Conservation (phyloP, 2,329 filamentous ascomycete species). For the Colletotrichum euphorbiae region DNA sequence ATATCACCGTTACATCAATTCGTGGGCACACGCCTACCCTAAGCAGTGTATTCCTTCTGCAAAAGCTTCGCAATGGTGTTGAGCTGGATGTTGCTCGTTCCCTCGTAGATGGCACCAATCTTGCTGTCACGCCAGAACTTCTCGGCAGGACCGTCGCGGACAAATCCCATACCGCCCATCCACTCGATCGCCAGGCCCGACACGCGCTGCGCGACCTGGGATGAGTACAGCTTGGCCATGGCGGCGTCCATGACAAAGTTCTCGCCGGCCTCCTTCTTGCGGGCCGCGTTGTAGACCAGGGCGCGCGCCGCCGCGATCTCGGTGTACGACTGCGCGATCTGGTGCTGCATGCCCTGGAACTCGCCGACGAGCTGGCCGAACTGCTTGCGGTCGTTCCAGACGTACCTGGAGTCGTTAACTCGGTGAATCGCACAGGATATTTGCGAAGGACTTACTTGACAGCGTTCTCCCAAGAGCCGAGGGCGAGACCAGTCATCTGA, state of each 20-base stretch:
- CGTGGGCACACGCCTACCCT: constrained; percentile 13
- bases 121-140: constrained; percentile 99
- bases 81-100: constrained; percentile 81
- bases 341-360: constrained; percentile 99
- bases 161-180: constrained; percentile 99
- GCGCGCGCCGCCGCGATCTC: constrained; percentile 93
- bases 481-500: constrained; percentile 96
- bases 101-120: constrained; percentile 98
- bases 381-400: constrained; percentile 98
- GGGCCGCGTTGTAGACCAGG: constrained; percentile 93
- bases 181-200: constrained; percentile 91
- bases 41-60: constrained; percentile 70
- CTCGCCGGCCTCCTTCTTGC: constrained; percentile 97
- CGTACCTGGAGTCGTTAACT: constrained; percentile 68
- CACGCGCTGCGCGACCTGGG: constrained; percentile 90
- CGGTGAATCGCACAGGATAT: no score
- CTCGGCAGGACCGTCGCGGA: constrained; percentile 94
- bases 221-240: constrained; percentile 97
- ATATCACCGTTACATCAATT: not conserved
- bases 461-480: constrained; percentile 96
- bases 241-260: constrained; percentile 96
- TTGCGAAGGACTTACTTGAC: constrained; percentile 79
- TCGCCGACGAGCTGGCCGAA: constrained; percentile 94
- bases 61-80: constrained; percentile 73
- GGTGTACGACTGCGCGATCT: constrained; percentile 94